Percentiles rank a stretch among this genome's conserved stretches.
Evolutionary conservation across 1,139 yeast genomes (phyloP).

Genomic region (Kurtzmaniella quercitrusa): DNA sequence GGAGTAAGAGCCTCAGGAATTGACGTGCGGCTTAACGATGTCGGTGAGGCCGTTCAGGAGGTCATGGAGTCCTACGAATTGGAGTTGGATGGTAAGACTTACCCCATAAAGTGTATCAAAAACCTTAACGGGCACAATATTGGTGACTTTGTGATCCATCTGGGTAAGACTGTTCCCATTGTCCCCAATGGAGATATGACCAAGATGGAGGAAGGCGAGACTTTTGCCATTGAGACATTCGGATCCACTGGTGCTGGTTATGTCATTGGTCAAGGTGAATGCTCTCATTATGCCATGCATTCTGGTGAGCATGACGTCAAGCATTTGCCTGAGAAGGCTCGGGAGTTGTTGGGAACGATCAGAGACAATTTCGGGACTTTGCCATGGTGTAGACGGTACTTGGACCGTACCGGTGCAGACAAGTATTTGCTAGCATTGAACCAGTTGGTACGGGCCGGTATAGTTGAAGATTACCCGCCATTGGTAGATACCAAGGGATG

Average conservation of each 20-base stretch:
- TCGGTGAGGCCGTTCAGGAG: conserved; percentile 94
- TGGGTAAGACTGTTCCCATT: conserved; percentile 94
- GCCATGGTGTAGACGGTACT: conserved; percentile 94
- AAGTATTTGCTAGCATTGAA: conserved; percentile 87
- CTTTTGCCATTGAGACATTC: conserved; percentile 96
- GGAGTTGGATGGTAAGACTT: conserved; percentile 80
- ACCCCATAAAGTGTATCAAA: conserved; percentile 83
- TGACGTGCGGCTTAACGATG: conserved; percentile 90
- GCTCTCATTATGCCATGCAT: conserved; percentile 83
- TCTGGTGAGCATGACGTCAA: conserved; percentile 37
- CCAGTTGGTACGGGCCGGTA: conserved; percentile 78
- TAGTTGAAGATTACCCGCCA: conserved; percentile 97
- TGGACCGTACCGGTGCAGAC: conserved; percentile 89
- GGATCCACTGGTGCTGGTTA: conserved; percentile 96
- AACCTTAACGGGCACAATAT: conserved; percentile 95
- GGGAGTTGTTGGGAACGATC: conserved; percentile 60
- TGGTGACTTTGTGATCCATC: conserved; percentile 78
- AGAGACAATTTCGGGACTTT: conserved; percentile 84
- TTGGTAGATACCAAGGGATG: conserved; percentile 76
- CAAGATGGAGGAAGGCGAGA: conserved; percentile 98
- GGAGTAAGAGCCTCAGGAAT: conserved; percentile 93
- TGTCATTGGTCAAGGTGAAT: conserved; percentile 83
- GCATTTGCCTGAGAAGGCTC: conserved; percentile 63
- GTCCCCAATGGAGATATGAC: conserved; percentile 90
- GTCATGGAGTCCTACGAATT: conserved; percentile 96